A percentile compares a stretch with the other conserved stretches of the same genome.
phyloP scores from a whole-genome alignment of 306 rosid species.

The Aeschynomene evenia region DNA sequence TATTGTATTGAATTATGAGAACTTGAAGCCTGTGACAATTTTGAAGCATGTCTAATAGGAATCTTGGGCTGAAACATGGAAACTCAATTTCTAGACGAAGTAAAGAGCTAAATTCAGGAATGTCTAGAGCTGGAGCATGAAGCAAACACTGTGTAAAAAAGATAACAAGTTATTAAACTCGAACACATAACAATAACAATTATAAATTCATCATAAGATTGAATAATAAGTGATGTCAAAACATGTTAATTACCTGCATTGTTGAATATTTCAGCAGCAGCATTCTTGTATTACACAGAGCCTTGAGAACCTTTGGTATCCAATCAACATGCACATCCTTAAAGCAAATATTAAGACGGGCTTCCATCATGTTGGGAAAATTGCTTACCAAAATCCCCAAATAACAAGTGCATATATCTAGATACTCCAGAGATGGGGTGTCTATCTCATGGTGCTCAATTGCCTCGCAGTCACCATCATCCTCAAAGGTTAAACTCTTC shows the following conservation, averaged over 20 bases:
- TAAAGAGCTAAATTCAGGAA: too few relatives aligned
- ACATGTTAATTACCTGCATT: neutral
- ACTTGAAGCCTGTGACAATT: neutral
- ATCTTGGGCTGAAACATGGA: neutral
- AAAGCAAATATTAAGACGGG: neutral
- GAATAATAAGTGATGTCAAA: neutral
- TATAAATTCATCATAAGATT: neutral
- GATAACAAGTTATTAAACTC: neutral
- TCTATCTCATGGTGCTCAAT: too few relatives aligned
- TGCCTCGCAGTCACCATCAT: neutral
- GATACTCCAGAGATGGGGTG: neutral
- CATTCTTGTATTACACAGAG: neutral
- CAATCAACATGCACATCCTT: neutral
- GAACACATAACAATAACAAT: neutral
- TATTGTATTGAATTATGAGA: neutral
- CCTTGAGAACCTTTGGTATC: neutral
- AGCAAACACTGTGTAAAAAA: neutral
- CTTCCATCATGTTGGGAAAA: neutral
- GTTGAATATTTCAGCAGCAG: neutral
- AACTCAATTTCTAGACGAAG: neutral
- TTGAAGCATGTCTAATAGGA: neutral
- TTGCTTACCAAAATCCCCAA: too few relatives aligned
- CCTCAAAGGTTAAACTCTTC: neutral
- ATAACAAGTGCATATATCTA: too few relatives aligned
- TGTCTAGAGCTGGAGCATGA: neutral